Base-by-base conservation (phyloP, 2,329 filamentous ascomycete species). In the Tricladium varicosporioides region DNA sequence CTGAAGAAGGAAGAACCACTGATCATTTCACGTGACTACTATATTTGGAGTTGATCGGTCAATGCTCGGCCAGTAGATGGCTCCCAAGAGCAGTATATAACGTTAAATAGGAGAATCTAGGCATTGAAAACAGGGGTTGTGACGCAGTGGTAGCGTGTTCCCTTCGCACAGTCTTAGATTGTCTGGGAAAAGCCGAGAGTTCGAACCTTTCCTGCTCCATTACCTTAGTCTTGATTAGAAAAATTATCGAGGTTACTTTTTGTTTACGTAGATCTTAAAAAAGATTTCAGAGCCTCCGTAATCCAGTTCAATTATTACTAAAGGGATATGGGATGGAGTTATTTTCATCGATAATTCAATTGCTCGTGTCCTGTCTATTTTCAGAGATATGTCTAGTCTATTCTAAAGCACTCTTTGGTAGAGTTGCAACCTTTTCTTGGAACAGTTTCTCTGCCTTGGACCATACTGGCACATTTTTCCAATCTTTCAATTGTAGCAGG, bases 401-500 rank as follows among this genome's bases (percentile, higher is more conserved):
- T 22, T 46, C 43, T 46, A 48, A 56, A 52, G 19, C 19, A 10
- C 42, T 44, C 19, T 50, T 27, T 48, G 88, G 87, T 63, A 93
- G 74, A 11, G 82, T 86, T 43, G 81, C 80, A 48, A 92, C 88
- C 82, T 94, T 94, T 64, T 93, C 84, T 60, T 89, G 76, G 77
- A 93, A 96, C 54, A 96, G 78, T 75, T 90, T 87, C 77, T 95
- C 86, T 0, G 92, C 92, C 58, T 89, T 83, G 53, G 83, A 79
- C 92, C 92, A 97, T n/a, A 96, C 92, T 11, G 82, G 80, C 22
- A 86, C 80, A 16, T 80, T 87, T 58, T 81, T 76, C 71, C 90
- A 84, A 70, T 94, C 83, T 73, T 94, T 91, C 60, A 97, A 80
- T 59, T 86, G 80, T 59, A 94, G 74, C 64, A 97, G 76, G 68